Conservation (phyloP, 108 stramenopile genomes). For the Thalassiosira profunda region DNA sequence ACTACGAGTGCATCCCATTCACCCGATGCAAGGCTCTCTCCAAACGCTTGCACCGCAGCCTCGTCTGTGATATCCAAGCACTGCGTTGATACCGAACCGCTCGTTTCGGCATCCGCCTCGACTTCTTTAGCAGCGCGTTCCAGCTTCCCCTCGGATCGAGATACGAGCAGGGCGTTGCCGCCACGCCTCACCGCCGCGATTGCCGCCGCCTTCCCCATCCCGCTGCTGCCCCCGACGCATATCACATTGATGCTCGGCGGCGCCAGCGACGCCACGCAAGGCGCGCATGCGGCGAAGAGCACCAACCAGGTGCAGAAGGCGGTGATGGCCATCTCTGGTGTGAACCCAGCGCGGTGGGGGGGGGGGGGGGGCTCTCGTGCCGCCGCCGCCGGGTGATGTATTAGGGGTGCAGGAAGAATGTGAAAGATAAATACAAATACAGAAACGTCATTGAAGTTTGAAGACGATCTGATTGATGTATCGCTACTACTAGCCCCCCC, state of each 20-base stretch:
- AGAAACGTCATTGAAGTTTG: no score
- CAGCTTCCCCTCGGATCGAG: conserved; percentile 53
- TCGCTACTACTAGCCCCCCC: no score
- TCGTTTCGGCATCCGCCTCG: neutral
- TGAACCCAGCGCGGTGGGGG: no score
- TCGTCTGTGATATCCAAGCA: conserved; percentile 61
- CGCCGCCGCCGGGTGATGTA: no score
- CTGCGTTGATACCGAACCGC: conserved; percentile 21
- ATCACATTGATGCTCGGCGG: conserved; percentile 15
- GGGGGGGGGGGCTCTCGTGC: no score
- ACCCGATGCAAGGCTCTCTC: conserved; percentile 13
- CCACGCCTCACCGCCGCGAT: conserved; percentile 40
- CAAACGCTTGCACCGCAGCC: conserved; percentile 46
- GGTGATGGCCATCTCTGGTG: neutral
- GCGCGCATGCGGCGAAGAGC: no score
- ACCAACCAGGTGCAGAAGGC: no score
- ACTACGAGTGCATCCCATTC: conserved; percentile 62
- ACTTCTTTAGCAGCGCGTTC: conserved; percentile 30
- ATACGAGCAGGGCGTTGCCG: conserved; percentile 51
- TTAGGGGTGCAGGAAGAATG: no score
- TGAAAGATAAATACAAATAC: no score
- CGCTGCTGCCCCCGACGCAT: conserved; percentile 59
- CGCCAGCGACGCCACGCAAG: neutral
- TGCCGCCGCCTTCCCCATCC: conserved; percentile 77
- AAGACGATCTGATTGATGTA: no score